These are phyloP conservation scores for Strobilomyces confusus DNA, from an alignment of 768 basidiomycete genomes.

Conservation along the genomic window DNA sequence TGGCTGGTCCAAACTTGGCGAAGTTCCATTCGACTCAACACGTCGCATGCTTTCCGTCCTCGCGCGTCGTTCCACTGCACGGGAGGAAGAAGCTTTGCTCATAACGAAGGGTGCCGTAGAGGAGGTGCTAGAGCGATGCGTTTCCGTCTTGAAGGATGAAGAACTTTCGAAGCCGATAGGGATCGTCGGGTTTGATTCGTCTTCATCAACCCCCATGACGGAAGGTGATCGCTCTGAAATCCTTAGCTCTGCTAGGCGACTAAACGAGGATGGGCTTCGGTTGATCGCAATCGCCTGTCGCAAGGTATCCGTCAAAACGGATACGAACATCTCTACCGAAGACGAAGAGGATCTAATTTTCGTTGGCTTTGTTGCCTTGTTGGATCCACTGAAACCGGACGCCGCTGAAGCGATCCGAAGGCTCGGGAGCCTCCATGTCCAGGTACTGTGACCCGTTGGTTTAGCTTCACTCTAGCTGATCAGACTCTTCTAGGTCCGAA, in stretches of 20 bases:
- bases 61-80: constrained; percentile 22
- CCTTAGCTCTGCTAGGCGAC: constrained; percentile 23
- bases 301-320: constrained; percentile 14
- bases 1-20: constrained; percentile 30
- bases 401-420: constrained; percentile 29
- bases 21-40: constrained; percentile 35
- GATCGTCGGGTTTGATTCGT: constrained; percentile 14
- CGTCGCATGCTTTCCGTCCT: constrained; percentile 35
- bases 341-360: constrained; percentile 30
- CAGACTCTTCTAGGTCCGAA: constrained; percentile 25
- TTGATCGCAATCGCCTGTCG: constrained; percentile 30
- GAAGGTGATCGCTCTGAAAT: constrained; percentile 19
- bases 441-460: constrained; percentile 17
- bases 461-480: constrained; percentile 2
- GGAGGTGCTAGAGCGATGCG: constrained; percentile 31
- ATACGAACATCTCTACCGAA: constrained; percentile 12
- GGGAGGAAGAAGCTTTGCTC: constrained; percentile 20
- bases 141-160: constrained; percentile 17
- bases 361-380: constrained; percentile 28
- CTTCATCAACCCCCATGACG: constrained; percentile 17
- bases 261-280: constrained; percentile 32
- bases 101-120: constrained; percentile 32
- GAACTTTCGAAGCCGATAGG: constrained; percentile 12
- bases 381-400: constrained; percentile 31
- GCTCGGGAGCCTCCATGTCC: constrained; percentile 27